A percentile compares a stretch with the other conserved stretches of the same genome.
Evolutionary conservation across 176 grass and related monocot genomes (phyloP).

Genomic region (Musa acuminata): DNA sequence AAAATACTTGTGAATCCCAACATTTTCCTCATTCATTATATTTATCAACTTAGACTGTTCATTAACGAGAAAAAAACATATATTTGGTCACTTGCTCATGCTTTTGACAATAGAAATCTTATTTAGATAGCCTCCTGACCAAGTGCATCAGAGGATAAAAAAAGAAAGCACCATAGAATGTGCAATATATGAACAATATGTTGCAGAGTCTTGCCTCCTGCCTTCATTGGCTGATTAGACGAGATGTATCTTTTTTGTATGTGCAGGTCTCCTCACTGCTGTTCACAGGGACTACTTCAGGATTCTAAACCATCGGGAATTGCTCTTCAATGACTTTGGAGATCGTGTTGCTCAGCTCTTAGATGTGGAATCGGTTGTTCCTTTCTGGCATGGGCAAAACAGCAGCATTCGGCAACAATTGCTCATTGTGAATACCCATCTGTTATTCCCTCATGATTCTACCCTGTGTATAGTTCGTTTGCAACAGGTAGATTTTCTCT

Average conservation of each 20-base stretch:
- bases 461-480: constrained; percentile 63
- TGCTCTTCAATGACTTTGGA: constrained; percentile 89
- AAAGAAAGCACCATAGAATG: too few relatives aligned
- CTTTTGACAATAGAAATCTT: too few relatives aligned
- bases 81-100: too few relatives aligned
- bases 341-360: constrained; percentile 85
- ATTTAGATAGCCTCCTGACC: too few relatives aligned
- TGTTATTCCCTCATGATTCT: constrained; percentile 86
- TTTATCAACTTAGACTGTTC: too few relatives aligned
- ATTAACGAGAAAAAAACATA: too few relatives aligned
- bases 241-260: background rate
- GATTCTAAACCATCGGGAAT: constrained; percentile 30
- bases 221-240: too few relatives aligned
- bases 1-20: too few relatives aligned
- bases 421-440: constrained; percentile 83
- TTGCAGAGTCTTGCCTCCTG: too few relatives aligned
- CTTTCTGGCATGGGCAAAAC: constrained; percentile 41
- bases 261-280: constrained; percentile 47
- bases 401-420: constrained; percentile 47
- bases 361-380: constrained; percentile 60
- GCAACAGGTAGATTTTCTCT: constrained; percentile 48
- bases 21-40: too few relatives aligned
- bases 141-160: too few relatives aligned
- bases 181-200: too few relatives aligned
- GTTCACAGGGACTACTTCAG: constrained; percentile 46